These are phyloP conservation scores for Heterotrichella gracilis DNA, from an alignment of 352 stramenopile genomes.

Conservation along the genomic window DNA sequence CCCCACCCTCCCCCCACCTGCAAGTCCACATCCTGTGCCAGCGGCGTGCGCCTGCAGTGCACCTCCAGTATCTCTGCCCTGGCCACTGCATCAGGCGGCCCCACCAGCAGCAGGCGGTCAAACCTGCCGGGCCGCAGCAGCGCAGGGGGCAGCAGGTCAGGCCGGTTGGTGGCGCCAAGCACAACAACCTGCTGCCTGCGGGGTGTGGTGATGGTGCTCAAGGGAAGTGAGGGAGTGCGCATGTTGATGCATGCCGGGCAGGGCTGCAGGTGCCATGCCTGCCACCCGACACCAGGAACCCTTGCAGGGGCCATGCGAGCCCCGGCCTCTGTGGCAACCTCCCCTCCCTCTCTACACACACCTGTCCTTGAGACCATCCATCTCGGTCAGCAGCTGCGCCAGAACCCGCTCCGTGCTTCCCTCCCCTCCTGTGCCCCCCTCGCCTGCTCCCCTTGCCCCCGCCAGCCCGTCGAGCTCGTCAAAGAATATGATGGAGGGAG, in stretches of 20 bases:
- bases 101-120: slow-evolving; percentile 95
- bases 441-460: slow-evolving; percentile 29
- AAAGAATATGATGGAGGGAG: slow-evolving; percentile 51
- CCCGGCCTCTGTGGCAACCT: too few relatives aligned
- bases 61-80: slow-evolving; percentile 94
- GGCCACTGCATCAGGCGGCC: slow-evolving; percentile 86
- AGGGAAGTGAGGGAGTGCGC: too few relatives aligned
- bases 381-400: slow-evolving; percentile 79
- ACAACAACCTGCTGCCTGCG: slow-evolving; percentile 72
- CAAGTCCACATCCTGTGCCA: slow-evolving; percentile 88
- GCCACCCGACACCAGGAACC: too few relatives aligned
- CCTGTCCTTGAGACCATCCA: slow-evolving; percentile 86
- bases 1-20: too few relatives aligned
- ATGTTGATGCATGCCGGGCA: too few relatives aligned
- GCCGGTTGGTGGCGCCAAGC: slow-evolving; percentile 94
- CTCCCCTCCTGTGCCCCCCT: slow-evolving; percentile 14
- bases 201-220: too few relatives aligned
- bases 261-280: too few relatives aligned
- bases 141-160: slow-evolving; percentile 82
- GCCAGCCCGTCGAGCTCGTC: slow-evolving; percentile 49
- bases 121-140: slow-evolving; percentile 89
- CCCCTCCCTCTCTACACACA: too few relatives aligned
- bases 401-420: slow-evolving; percentile 40
- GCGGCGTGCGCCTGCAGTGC: slow-evolving; percentile 97
- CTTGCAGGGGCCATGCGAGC: too few relatives aligned